A percentile compares a stretch with the other conserved stretches of the same genome.
phyloP scores from a whole-genome alignment of 2,329 filamentous ascomycete species.

The Xylariaceae sp. region DNA sequence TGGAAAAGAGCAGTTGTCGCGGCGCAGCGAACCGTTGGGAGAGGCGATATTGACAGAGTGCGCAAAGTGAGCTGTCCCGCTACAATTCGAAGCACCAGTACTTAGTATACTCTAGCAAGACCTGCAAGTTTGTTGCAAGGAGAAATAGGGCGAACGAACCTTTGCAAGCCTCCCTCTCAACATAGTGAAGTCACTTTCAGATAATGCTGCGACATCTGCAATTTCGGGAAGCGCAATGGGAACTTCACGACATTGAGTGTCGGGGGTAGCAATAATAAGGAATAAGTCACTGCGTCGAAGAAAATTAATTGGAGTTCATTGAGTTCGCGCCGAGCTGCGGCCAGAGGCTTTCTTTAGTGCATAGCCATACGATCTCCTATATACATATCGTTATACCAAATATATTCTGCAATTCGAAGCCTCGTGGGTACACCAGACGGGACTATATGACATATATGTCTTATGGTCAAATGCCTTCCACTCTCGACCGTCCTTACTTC shows the following conservation, averaged over 20 bases:
- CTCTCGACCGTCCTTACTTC: no score
- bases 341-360: no score
- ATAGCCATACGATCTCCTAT: no score
- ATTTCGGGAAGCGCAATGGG: not conserved
- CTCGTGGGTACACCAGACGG: no score
- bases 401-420: no score
- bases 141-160: constrained; percentile 26
- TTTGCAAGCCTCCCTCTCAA: constrained; percentile 38
- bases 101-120: constrained; percentile 30
- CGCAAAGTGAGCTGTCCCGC: constrained; percentile 40
- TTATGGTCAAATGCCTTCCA: no score
- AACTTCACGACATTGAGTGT: no score
- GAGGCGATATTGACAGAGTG: constrained; percentile 21
- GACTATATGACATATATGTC: no score
- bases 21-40: not conserved
- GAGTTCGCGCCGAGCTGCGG: constrained; percentile 1
- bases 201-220: constrained; percentile 31
- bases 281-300: no score
- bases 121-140: constrained; percentile 10
- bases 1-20: constrained; percentile 5
- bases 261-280: no score
- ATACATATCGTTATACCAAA: no score
- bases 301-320: not conserved
- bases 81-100: constrained; percentile 27
- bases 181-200: constrained; percentile 35